phyloP scores from a whole-genome alignment of 1,139 yeast genomes.

The Kodamaea sp. region DNA sequence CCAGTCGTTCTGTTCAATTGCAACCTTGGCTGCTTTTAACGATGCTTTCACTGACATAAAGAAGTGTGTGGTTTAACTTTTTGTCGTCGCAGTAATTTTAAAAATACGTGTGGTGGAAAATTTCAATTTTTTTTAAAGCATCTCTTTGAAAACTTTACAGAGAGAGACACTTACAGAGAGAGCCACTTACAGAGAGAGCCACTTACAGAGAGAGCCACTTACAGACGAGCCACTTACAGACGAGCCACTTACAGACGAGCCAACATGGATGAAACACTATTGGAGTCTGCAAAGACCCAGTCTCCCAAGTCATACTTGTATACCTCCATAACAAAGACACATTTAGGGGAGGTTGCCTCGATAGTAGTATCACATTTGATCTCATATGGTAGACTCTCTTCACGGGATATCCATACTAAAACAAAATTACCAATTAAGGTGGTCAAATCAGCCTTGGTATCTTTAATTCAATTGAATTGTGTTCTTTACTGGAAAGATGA shows the following conservation, averaged over 20 bases:
- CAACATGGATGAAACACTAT: slow-evolving; percentile 17
- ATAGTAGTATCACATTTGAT: slow-evolving; percentile 50
- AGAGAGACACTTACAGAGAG: no score
- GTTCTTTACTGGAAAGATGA: slow-evolving; percentile 52
- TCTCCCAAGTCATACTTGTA: slow-evolving; percentile 62
- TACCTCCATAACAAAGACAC: slow-evolving; percentile 50
- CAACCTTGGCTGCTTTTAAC: slow-evolving; percentile 58
- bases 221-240: no score
- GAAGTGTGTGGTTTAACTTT: background rate
- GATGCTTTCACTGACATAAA: slow-evolving; percentile 28
- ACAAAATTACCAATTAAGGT: slow-evolving; percentile 40
- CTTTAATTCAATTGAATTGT: slow-evolving; percentile 64
- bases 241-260: no score
- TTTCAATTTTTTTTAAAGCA: background rate
- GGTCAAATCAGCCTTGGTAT: slow-evolving; percentile 57
- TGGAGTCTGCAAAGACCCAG: slow-evolving; percentile 39
- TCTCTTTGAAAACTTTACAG: no score
- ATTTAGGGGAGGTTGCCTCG: slow-evolving; percentile 65
- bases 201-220: no score
- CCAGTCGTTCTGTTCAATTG: slow-evolving; percentile 55
- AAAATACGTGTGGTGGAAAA: background rate
- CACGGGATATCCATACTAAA: slow-evolving; percentile 43
- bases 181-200: no score
- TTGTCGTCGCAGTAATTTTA: background rate
- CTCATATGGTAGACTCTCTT: slow-evolving; percentile 56